Conservation (phyloP, 228 moss, liverwort and hornwort genomes). For the Sphagnum fallax region DNA sequence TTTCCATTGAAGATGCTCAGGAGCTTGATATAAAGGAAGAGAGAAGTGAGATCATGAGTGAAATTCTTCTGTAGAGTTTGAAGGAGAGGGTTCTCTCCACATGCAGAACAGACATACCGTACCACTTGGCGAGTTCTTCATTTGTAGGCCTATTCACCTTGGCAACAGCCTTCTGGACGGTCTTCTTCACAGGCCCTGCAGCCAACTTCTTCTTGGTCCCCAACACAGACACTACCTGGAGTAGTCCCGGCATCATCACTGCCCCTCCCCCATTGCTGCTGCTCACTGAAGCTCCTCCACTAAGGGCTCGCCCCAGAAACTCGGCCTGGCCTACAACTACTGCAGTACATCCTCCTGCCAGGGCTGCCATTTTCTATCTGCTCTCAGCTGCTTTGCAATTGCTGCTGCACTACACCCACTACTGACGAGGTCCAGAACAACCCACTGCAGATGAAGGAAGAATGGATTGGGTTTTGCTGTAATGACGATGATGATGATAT, state of each 20-base stretch:
- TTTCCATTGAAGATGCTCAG: too few species aligned
- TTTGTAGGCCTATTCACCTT: slow-evolving; percentile 17
- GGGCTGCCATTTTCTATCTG: slow-evolving; percentile 29
- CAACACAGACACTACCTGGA: slow-evolving; percentile 33
- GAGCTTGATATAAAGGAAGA: too few species aligned
- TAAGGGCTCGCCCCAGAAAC: slow-evolving; percentile 41
- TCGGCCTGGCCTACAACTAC: slow-evolving; percentile 36
- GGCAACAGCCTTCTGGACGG: slow-evolving; percentile 9
- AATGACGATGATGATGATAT: too few species aligned
- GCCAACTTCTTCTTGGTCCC: slow-evolving; percentile 19
- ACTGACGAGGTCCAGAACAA: too few species aligned
- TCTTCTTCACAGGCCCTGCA: slow-evolving; percentile 7
- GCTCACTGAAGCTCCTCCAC: slow-evolving; percentile 12
- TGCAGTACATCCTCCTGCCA: slow-evolving; percentile 32
- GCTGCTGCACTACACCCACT: too few species aligned
- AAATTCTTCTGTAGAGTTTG: too few species aligned
- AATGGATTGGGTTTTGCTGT: too few species aligned
- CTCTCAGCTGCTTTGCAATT: too few species aligned
- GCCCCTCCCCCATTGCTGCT: slow-evolving; percentile 4
- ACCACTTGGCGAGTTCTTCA: slow-evolving; percentile 80
- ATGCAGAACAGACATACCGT: slow-evolving; percentile 26
- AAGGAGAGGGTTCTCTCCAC: too few species aligned
- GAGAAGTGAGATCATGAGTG: too few species aligned
- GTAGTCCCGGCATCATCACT: not conserved
- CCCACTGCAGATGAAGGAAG: too few species aligned